These are phyloP conservation scores for Geosmithia flava DNA, from an alignment of 2,329 filamentous ascomycete genomes.

Conservation along the genomic window DNA sequence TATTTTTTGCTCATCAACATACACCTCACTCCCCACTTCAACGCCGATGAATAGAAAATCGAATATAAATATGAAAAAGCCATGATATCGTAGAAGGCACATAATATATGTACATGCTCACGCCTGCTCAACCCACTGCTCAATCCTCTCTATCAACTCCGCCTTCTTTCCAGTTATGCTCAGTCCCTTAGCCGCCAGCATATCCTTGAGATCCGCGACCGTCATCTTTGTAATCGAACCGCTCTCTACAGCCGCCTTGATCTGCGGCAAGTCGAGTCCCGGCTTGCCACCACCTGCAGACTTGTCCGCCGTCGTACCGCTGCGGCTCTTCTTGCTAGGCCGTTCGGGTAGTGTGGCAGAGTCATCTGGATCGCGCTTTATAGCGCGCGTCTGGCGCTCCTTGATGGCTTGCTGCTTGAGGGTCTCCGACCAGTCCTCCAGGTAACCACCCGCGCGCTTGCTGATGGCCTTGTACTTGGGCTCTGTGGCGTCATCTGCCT, in stretches of 20 bases:
- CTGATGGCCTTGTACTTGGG: conserved; percentile 81
- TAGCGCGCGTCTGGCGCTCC: conserved; percentile 22
- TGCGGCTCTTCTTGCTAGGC: conserved; percentile 32
- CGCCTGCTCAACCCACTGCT: conserved; percentile 39
- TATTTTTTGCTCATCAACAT: too few species aligned
- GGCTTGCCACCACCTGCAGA: conserved; percentile 13
- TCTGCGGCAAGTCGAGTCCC: conserved; percentile 29
- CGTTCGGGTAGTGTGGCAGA: conserved; percentile 12
- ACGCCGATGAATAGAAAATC: background rate
- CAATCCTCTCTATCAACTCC: conserved; percentile 41
- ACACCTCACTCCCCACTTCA: background rate
- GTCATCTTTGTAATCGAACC: conserved; percentile 40
- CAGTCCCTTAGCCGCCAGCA: conserved; percentile 33
- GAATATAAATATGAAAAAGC: background rate
- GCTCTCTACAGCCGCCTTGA: conserved; percentile 30
- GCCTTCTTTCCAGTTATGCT: conserved; percentile 39
- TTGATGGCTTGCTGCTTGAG: conserved; percentile 43
- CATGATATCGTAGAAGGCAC: background rate
- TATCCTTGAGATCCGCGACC: conserved; percentile 37
- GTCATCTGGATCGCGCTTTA: conserved; percentile 40
- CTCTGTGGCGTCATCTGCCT: conserved; percentile 62
- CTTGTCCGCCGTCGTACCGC: conserved; percentile 6
- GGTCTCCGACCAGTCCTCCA: conserved; percentile 62
- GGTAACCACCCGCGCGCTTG: conserved; percentile 71
- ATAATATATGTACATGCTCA: conserved; percentile 1